Evolutionary conservation across 352 stramenopile species (phyloP).

Genomic region (Aphanomyces astaci): DNA sequence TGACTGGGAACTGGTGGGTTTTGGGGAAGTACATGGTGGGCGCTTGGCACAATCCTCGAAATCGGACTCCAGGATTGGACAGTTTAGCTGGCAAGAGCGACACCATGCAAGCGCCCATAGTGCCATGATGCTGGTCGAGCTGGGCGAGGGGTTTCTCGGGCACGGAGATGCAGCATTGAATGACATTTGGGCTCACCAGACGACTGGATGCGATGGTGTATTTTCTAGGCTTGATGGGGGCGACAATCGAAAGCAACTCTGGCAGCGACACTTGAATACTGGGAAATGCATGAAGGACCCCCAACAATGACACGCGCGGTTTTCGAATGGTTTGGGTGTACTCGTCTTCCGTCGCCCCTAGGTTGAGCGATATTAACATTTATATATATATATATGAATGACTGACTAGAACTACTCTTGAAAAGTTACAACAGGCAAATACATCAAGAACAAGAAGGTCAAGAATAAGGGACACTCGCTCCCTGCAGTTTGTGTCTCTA

Average conservation of each 20-base stretch:
- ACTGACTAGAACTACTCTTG: no score
- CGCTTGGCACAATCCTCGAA: neutral
- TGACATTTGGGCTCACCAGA: neutral
- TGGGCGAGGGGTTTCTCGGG: neutral
- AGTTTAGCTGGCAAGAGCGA: neutral
- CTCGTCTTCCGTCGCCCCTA: neutral
- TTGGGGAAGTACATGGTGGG: neutral
- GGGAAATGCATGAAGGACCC: neutral
- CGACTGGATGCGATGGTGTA: slow-evolving; percentile 7
- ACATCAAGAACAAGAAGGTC: no score
- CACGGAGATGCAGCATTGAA: neutral
- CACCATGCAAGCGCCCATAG: neutral
- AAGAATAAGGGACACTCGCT: no score
- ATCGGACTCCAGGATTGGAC: no score
- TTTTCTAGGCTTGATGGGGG: neutral
- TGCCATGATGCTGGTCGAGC: neutral
- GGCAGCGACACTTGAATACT: neutral
- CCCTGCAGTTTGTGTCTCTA: no score
- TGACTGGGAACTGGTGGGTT: neutral
- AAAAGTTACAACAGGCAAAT: no score
- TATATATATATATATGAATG: no score
- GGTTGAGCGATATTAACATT: no score
- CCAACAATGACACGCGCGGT: neutral
- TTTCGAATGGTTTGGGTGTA: neutral
- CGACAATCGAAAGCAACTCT: neutral